phyloP scores from a whole-genome alignment of 768 basidiomycete species.

The Tylopilus cervinicoccineus region DNA sequence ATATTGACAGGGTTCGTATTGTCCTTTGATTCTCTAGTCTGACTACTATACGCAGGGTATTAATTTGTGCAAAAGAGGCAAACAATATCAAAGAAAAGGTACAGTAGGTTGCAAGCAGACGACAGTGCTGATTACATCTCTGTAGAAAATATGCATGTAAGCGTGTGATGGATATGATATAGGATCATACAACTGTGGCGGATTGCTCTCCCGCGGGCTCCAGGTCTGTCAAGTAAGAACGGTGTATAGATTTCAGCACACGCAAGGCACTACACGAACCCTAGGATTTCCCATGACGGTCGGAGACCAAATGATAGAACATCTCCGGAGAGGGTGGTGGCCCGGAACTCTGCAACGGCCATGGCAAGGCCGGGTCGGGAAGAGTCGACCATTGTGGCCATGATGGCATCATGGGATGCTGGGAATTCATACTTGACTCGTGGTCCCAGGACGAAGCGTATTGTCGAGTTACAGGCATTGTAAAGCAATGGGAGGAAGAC shows the following conservation, averaged over 20 bases:
- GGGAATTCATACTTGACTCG: neutral
- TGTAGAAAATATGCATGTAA: neutral
- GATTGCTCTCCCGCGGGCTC: neutral
- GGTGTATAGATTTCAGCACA: constrained; percentile 3
- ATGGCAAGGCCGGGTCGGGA: neutral
- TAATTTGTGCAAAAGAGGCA: neutral
- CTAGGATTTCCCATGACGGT: neutral
- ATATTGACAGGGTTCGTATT: neutral
- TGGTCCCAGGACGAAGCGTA: neutral
- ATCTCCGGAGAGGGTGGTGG: neutral
- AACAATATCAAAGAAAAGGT: neutral
- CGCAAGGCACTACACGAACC: neutral
- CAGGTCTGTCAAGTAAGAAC: constrained; percentile 3
- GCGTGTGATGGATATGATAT: neutral
- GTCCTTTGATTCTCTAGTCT: neutral
- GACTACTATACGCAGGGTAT: neutral
- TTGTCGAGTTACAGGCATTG: constrained; percentile 2
- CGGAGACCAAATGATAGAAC: constrained; percentile 3
- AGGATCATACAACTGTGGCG: constrained; percentile 1
- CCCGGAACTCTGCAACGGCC: neutral
- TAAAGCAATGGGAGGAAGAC: neutral
- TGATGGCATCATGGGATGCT: constrained; percentile 1
- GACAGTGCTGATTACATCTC: neutral
- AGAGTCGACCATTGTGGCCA: constrained; percentile 3
- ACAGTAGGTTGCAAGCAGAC: neutral